Conservation (phyloP, 2,329 filamentous ascomycete species). For the Fusarium torreyae region DNA sequence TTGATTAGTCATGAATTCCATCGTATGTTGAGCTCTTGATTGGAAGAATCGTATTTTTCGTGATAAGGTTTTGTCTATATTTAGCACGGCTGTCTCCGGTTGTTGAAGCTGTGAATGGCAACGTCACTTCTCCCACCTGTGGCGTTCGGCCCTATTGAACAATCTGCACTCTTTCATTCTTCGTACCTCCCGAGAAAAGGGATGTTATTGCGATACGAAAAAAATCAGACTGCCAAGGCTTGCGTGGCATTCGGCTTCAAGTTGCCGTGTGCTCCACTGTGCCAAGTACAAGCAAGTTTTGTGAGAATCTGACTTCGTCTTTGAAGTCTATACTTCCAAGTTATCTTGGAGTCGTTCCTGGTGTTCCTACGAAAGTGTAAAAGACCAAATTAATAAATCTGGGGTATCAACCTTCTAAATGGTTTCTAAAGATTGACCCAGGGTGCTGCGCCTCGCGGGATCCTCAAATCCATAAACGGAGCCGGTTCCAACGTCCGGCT, state of each 20-base stretch:
- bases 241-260: slow-evolving; percentile 38
- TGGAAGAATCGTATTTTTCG: slow-evolving; percentile 6
- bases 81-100: neutral
- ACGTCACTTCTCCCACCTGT: neutral
- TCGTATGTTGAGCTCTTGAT: neutral
- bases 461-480: slow-evolving; percentile 4
- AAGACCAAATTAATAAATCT: too few relatives aligned
- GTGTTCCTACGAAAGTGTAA: too few relatives aligned
- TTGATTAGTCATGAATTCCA: too few relatives aligned
- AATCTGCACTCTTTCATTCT: too few relatives aligned
- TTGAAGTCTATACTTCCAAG: accelerated
- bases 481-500: slow-evolving; percentile 14
- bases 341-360: accelerated
- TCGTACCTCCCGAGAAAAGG: too few relatives aligned
- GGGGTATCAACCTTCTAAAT: too few relatives aligned
- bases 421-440: neutral
- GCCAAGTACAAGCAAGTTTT: slow-evolving; percentile 15
- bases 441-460: slow-evolving; percentile 33
- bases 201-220: too few relatives aligned
- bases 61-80: slow-evolving; percentile 11
- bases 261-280: slow-evolving; percentile 40
- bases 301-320: neutral
- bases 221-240: slow-evolving; percentile 2
- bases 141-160: neutral
- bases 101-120: neutral